phyloP scores from a whole-genome alignment of 441 rosid genomes.

The Erodium trifolium region DNA sequence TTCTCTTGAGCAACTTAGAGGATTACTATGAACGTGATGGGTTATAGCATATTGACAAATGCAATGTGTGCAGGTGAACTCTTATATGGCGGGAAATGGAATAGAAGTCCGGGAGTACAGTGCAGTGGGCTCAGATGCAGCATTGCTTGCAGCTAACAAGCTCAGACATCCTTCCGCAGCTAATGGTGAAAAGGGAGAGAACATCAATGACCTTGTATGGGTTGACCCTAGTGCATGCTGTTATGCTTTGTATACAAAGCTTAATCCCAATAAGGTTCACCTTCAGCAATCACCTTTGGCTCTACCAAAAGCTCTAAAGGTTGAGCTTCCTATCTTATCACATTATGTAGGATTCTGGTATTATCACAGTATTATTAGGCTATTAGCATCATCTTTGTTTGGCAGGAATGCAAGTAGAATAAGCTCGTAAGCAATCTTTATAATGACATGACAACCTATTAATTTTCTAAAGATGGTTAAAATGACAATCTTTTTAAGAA shows the following conservation, averaged over 20 bases:
- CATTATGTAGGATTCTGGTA: not conserved
- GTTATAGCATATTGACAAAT: not conserved
- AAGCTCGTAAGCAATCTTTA: not conserved
- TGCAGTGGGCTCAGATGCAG: constrained; percentile 59
- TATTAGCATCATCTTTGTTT: not conserved
- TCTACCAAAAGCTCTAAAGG: constrained; percentile 92
- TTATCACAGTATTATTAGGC: not conserved
- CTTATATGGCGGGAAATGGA: constrained; percentile 44
- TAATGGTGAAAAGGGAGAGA: constrained; percentile 22
- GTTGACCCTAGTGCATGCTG: constrained; percentile 79
- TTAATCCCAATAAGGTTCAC: constrained; percentile 61
- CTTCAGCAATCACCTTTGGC: constrained; percentile 80
- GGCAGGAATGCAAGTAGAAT: not conserved
- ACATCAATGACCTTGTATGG: constrained; percentile 48
- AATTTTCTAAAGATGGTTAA: not conserved
- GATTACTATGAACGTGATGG: not conserved
- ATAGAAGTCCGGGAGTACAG: constrained; percentile 63
- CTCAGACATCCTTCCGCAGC: constrained; percentile 33
- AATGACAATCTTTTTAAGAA: not conserved
- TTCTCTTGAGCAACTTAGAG: not conserved
- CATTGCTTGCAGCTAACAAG: constrained; percentile 50
- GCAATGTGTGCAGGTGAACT: constrained; percentile 35
- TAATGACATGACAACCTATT: not conserved
- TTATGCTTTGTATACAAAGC: constrained; percentile 76
- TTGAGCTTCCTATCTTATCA: constrained; percentile 18